Percentiles rank a stretch among this genome's conserved stretches.
Conservation (phyloP, 805 yeast species). For the Blastobotrys peoriensis region DNA sequence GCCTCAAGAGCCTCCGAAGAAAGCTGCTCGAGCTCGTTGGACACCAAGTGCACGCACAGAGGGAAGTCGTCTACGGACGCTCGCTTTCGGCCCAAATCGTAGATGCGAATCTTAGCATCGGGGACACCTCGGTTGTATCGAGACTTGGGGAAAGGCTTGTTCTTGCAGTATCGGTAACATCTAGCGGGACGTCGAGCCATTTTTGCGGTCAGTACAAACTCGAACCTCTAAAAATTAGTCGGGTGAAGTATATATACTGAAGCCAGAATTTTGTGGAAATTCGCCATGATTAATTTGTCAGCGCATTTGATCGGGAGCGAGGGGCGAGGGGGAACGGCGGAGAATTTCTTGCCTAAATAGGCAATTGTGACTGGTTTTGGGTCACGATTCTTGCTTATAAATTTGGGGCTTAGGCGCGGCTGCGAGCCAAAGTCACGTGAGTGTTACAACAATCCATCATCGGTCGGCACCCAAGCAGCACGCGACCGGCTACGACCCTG, state of each 20-base stretch:
- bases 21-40: slow-evolving; percentile 98
- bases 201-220: slow-evolving; percentile 35
- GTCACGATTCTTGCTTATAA: too few relatives aligned
- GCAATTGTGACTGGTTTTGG: too few relatives aligned
- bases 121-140: slow-evolving; percentile 99
- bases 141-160: slow-evolving; percentile 99
- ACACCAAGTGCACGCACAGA: slow-evolving; percentile 97
- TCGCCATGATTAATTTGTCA: not conserved
- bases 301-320: not conserved
- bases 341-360: too few relatives aligned
- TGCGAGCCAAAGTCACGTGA: too few relatives aligned
- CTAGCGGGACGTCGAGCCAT: slow-evolving; percentile 99
- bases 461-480: too few relatives aligned
- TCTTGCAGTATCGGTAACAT: slow-evolving; percentile 99
- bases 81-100: slow-evolving; percentile 99
- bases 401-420: too few relatives aligned
- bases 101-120: slow-evolving; percentile 98
- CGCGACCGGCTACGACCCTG: too few relatives aligned
- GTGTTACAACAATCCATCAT: too few relatives aligned
- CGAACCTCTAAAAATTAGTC: not conserved
- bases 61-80: slow-evolving; percentile 99
- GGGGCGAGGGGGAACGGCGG: not conserved
- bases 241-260: not conserved
- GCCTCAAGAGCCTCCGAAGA: slow-evolving; percentile 99
- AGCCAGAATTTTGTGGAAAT: not conserved